These are phyloP conservation scores for rapeseed (Brassica napus) DNA, from an alignment of 345 rosid species.

Conservation along the genomic window DNA sequence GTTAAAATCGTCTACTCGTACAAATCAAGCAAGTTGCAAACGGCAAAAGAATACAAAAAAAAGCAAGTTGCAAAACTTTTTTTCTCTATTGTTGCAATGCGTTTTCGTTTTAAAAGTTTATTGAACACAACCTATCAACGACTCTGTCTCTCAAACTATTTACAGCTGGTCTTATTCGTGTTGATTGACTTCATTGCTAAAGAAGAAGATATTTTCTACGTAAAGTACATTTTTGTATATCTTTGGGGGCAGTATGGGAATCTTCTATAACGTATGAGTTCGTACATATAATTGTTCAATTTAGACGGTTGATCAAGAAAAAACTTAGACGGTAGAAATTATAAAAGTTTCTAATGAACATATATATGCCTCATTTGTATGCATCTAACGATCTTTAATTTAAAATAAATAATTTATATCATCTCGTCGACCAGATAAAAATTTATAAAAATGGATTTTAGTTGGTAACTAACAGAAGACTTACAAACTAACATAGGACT, in stretches of 20 bases:
- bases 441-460: neutral
- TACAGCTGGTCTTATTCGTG: slow-evolving; percentile 7
- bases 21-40: slow-evolving; percentile 3
- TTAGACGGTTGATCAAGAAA: neutral
- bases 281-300: neutral
- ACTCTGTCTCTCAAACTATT: neutral
- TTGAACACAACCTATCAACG: slow-evolving; percentile 3
- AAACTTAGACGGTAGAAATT: neutral
- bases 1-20: neutral
- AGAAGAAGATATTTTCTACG: neutral
- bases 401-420: neutral
- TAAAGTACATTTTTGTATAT: slow-evolving; percentile 35
- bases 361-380: neutral
- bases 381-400: neutral
- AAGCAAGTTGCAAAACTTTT: neutral
- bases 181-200: slow-evolving; percentile 13
- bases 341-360: neutral
- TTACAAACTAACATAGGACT: neutral
- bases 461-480: neutral
- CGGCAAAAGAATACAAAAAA: neutral
- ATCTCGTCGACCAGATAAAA: neutral
- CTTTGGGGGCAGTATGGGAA: neutral
- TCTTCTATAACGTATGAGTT: neutral
- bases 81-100: neutral
- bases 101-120: neutral